Conservation (phyloP, 305 asterid genomes). For the Coffea humblotiana region DNA sequence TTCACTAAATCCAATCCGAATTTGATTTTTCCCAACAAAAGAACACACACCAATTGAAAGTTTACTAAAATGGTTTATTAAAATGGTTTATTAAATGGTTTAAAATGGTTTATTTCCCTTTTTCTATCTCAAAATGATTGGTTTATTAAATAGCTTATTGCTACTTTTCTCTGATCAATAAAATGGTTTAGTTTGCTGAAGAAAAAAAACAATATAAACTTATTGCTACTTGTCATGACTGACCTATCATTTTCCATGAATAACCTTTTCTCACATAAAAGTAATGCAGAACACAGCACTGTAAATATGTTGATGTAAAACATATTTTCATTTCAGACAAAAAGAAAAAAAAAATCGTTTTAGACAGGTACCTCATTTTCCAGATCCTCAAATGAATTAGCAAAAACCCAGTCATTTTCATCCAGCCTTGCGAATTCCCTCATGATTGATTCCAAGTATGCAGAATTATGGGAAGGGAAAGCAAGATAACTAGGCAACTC, state of each 20-base stretch:
- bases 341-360: no score
- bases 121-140: not conserved
- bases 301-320: no score
- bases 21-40: not conserved
- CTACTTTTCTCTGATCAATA: no score
- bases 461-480: constrained; percentile 2
- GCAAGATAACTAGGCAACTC: constrained; percentile 11
- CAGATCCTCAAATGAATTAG: constrained; percentile 34
- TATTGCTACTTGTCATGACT: no score
- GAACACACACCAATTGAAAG: not conserved
- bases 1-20: not conserved
- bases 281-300: not conserved
- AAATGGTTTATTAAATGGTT: no score
- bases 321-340: not conserved
- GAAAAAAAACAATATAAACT: no score
- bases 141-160: no score
- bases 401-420: constrained; percentile 35
- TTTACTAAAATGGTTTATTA: no score
- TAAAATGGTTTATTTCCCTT: no score
- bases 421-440: constrained; percentile 27
- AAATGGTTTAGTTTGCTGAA: no score
- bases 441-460: constrained; percentile 7
- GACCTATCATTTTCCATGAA: not conserved
- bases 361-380: constrained; percentile 1
- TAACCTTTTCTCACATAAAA: not conserved